Conservation (phyloP, 495 filamentous ascomycete genomes). For the Lasiosphaeris hirsuta region DNA sequence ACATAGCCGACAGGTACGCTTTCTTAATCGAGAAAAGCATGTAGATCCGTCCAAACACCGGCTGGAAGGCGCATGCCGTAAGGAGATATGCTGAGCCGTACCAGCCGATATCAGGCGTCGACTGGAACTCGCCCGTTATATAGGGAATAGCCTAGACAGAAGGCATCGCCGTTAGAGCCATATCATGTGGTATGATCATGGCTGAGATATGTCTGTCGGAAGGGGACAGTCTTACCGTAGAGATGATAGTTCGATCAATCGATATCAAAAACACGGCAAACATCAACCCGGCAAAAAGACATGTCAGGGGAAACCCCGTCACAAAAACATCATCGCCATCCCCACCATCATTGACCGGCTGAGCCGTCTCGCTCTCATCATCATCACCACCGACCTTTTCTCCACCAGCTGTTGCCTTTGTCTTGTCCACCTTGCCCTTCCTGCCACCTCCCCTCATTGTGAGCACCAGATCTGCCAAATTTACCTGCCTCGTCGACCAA, state of each 20-base stretch:
- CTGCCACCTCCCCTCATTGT: too few species aligned
- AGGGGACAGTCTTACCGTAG: conserved; percentile 30
- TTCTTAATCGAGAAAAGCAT: conserved; percentile 43
- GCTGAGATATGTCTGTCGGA: background rate
- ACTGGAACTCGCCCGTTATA: conserved; percentile 47
- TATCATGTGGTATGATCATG: background rate
- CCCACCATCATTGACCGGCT: too few species aligned
- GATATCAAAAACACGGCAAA: conserved; percentile 40
- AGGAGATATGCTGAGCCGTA: conserved; percentile 55
- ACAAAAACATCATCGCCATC: too few species aligned
- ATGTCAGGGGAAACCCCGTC: conserved; percentile 27
- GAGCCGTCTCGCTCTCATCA: too few species aligned
- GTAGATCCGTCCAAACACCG: conserved; percentile 52
- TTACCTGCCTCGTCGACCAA: too few species aligned
- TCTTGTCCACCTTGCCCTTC: too few species aligned
- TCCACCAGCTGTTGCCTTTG: too few species aligned
- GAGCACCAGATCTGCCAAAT: too few species aligned
- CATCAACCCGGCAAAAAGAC: conserved; percentile 36
- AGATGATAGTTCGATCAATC: conserved; percentile 43
- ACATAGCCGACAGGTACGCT: conserved; percentile 39
- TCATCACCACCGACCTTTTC: too few species aligned
- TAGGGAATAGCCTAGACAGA: conserved; percentile 28
- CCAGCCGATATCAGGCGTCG: conserved; percentile 51
- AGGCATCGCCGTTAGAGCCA: too few species aligned
- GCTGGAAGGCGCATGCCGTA: conserved; percentile 40